A percentile compares a stretch with the other conserved stretches of the same genome.
phyloP scores from a whole-genome alignment of 441 rosid genomes.

The Croton laevigatus region DNA sequence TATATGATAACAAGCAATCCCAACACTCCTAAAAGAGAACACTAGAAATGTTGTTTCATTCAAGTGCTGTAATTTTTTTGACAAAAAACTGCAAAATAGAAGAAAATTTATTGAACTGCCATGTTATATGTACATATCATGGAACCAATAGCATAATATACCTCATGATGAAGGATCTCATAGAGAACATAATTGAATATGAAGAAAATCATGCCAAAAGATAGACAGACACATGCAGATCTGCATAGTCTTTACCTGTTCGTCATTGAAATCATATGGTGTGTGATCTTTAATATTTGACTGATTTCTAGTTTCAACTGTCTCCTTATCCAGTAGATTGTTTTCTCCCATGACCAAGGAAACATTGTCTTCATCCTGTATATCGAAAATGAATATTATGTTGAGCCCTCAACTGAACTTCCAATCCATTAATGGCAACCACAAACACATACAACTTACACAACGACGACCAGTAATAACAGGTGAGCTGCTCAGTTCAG shows the following conservation, averaged over 20 bases:
- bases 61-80: neutral
- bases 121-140: neutral
- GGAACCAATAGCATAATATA: constrained; percentile 1
- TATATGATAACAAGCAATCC: neutral
- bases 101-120: neutral
- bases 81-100: neutral
- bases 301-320: constrained; percentile 26
- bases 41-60: too few species aligned
- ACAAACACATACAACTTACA: constrained; percentile 99
- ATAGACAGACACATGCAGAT: neutral
- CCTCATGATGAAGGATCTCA: neutral
- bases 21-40: too few species aligned
- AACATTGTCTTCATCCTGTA: constrained; percentile 62
- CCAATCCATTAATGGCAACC: constrained; percentile 44
- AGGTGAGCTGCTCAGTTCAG: constrained; percentile 44
- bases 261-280: constrained; percentile 70
- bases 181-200: neutral
- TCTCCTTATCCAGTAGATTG: constrained; percentile 35
- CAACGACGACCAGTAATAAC: constrained; percentile 72
- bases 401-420: constrained; percentile 41
- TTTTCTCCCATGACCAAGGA: constrained; percentile 41
- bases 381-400: constrained; percentile 45
- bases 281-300: constrained; percentile 34
- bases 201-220: constrained; percentile 9
- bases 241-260: constrained; percentile 49